These are phyloP conservation scores for Klebsormidium nitens DNA, from an alignment of 139 green algal genomes.

Conservation along the genomic window DNA sequence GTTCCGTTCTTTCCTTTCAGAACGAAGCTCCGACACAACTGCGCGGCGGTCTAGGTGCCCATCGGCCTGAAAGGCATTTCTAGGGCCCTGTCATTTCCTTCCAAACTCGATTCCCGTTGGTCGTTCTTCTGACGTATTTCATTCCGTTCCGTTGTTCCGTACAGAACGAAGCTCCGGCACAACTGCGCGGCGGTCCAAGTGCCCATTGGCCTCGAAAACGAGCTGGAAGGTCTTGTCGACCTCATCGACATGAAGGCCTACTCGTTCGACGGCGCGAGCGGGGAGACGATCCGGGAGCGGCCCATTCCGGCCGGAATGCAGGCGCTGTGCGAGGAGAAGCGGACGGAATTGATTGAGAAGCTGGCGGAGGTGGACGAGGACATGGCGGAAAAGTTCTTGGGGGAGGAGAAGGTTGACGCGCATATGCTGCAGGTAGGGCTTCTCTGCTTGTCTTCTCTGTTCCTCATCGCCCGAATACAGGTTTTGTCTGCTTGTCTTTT, in stretches of 20 bases:
- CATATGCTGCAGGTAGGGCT: slow-evolving; percentile 63
- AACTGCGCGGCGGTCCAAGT: slow-evolving; percentile 84
- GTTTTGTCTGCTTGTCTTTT: too few relatives aligned
- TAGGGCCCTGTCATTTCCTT: too few relatives aligned
- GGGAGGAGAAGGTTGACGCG: slow-evolving; percentile 63
- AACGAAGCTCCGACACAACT: too few relatives aligned
- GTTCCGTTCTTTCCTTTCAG: too few relatives aligned
- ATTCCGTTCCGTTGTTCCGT: too few relatives aligned
- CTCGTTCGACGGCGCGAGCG: slow-evolving; percentile 67
- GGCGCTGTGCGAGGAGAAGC: slow-evolving; percentile 31
- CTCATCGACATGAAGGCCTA: slow-evolving; percentile 61
- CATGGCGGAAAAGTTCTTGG: slow-evolving; percentile 85
- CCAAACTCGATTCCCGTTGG: too few relatives aligned
- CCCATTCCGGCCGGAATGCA: slow-evolving; percentile 59
- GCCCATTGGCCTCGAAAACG: slow-evolving; percentile 88
- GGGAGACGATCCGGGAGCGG: slow-evolving; percentile 51
- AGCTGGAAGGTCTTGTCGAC: slow-evolving; percentile 86
- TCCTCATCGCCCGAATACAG: too few relatives aligned
- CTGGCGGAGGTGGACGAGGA: slow-evolving; percentile 80
- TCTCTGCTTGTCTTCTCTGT: too few relatives aligned
- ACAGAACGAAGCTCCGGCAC: slow-evolving; percentile 58
- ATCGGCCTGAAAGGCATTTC: too few relatives aligned
- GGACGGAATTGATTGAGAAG: slow-evolving; percentile 42
- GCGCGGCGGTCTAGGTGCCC: too few relatives aligned
- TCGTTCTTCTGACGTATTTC: too few relatives aligned